Evolutionary conservation across 2,329 filamentous ascomycete genomes (phyloP).

Genomic region (Aspergillus neotritici): DNA sequence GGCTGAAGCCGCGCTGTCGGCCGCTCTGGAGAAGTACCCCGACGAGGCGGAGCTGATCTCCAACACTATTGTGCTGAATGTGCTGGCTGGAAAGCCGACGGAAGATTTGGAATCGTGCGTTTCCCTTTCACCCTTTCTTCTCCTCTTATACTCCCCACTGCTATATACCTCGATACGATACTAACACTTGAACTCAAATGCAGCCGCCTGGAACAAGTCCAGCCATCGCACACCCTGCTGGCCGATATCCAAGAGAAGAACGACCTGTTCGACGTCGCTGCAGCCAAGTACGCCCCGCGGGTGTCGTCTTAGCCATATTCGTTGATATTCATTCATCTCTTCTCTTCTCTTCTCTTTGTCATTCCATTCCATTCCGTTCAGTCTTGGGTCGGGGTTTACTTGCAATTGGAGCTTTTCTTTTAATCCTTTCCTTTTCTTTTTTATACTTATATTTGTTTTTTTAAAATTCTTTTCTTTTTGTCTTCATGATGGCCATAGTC

Average conservation of each 20-base stretch:
- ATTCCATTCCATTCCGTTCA: no score
- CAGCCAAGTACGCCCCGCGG: conserved; percentile 80
- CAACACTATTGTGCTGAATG: conserved; percentile 73
- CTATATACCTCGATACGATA: no score
- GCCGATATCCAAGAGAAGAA: conserved; percentile 77
- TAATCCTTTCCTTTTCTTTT: conserved; percentile 8
- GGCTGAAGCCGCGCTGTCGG: conserved; percentile 76
- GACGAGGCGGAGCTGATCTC: conserved; percentile 69
- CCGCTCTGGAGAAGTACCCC: conserved; percentile 70
- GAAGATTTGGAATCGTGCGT: conserved; percentile 59
- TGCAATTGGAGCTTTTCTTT: neutral
- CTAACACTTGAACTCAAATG: no score
- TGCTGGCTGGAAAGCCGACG: conserved; percentile 67
- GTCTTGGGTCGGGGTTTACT: no score
- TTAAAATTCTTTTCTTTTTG: conserved; percentile 18
- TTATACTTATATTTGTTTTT: conserved; percentile 12
- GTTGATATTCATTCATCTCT: neutral
- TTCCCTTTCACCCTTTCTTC: conserved; percentile 8
- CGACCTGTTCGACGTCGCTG: conserved; percentile 78
- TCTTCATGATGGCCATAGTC: conserved; percentile 16
- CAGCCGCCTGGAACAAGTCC: conserved; percentile 44
- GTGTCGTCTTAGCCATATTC: conserved; percentile 42
- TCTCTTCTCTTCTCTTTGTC: conserved; percentile 1
- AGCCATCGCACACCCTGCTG: conserved; percentile 66
- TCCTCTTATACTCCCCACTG: neutral